Conservation (phyloP, 2,329 filamentous ascomycete genomes). For the Diplodia mutila region DNA sequence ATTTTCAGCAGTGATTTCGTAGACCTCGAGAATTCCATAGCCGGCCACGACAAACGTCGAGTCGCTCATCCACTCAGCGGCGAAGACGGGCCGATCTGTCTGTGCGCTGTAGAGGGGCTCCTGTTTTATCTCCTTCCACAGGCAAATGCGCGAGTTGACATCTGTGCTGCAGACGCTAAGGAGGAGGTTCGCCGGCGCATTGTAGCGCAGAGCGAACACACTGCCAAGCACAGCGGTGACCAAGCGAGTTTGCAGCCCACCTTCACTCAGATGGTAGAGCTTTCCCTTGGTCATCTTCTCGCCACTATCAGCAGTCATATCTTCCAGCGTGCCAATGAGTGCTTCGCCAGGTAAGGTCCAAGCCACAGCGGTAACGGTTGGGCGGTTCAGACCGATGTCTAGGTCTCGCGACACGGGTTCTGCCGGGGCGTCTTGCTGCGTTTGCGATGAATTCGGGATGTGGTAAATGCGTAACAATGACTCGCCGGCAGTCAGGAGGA, state of each 20-base stretch:
- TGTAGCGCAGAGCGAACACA: slow-evolving; percentile 44
- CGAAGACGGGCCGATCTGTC: slow-evolving; percentile 46
- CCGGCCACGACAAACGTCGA: slow-evolving; percentile 51
- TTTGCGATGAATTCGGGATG: slow-evolving; percentile 32
- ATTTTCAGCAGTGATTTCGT: slow-evolving; percentile 37
- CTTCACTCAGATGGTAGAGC: slow-evolving; percentile 38
- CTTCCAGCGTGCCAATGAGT: slow-evolving; percentile 40
- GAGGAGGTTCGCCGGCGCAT: slow-evolving; percentile 38
- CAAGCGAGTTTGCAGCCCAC: slow-evolving; percentile 36
- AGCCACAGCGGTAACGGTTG: slow-evolving; percentile 41
- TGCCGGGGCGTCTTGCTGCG: slow-evolving; percentile 12
- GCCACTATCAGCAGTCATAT: slow-evolving; percentile 41
- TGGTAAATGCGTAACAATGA: slow-evolving; percentile 41
- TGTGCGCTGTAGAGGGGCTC: slow-evolving; percentile 49
- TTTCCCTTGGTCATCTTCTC: slow-evolving; percentile 45
- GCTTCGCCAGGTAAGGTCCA: slow-evolving; percentile 42
- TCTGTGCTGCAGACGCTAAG: slow-evolving; percentile 46
- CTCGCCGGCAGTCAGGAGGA: slow-evolving; percentile 40
- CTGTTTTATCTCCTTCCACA: slow-evolving; percentile 39
- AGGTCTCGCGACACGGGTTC: slow-evolving; percentile 26
- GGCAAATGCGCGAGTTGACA: slow-evolving; percentile 43
- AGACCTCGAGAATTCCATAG: slow-evolving; percentile 44
- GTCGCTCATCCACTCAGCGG: slow-evolving; percentile 50
- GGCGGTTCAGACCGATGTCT: slow-evolving; percentile 34
- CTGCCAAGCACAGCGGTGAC: slow-evolving; percentile 44